These are phyloP conservation scores for Mucor indicus DNA, from an alignment of 371 early-diverging fungal species.

Conservation along the genomic window DNA sequence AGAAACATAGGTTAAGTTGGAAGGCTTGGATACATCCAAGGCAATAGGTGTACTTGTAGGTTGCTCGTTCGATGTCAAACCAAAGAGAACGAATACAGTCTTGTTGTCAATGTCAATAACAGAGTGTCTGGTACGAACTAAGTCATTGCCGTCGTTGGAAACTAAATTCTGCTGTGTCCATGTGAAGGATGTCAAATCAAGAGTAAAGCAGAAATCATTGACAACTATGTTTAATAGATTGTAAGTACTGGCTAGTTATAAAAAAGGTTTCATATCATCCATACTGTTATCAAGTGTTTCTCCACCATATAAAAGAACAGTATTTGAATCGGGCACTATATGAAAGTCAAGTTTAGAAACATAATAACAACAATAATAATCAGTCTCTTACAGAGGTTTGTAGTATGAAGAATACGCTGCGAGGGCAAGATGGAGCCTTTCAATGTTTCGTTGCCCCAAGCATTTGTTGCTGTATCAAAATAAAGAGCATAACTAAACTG, in stretches of 20 bases:
- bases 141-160: background rate
- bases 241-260: too few species aligned
- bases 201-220: background rate
- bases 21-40: too few species aligned
- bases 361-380: too few species aligned
- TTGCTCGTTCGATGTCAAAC: too few species aligned
- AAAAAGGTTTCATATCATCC: too few species aligned
- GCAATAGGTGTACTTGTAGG: too few species aligned
- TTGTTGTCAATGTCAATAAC: too few species aligned
- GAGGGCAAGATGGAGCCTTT: background rate
- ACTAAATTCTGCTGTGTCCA: background rate
- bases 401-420: background rate
- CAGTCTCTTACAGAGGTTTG: conserved; percentile 1
- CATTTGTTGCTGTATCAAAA: conserved; percentile 1
- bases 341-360: background rate
- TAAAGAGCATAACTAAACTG: background rate
- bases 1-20: too few species aligned
- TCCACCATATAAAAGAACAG: conserved; percentile 5
- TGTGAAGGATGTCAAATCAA: background rate
- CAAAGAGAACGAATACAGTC: too few species aligned
- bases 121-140: background rate
- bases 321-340: conserved; percentile 3
- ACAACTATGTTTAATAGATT: background rate
- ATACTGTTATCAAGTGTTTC: too few species aligned
- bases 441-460: background rate